Percentiles rank a stretch among this genome's conserved stretches.
Evolutionary conservation across 306 rosid genomes (phyloP).

Genomic region (Pterocarpus macrocarpus): DNA sequence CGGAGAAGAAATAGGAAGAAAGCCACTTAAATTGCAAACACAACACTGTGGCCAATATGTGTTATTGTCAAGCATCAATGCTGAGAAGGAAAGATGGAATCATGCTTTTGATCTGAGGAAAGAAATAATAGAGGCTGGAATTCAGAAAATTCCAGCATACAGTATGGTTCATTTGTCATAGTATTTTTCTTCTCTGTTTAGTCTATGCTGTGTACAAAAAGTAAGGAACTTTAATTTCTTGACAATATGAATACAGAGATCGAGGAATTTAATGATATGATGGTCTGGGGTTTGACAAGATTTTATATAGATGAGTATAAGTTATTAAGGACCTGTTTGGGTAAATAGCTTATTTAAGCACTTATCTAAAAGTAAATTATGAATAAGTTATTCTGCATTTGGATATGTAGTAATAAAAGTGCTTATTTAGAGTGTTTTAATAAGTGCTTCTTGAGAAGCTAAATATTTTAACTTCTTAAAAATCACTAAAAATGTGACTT

Average conservation of each 20-base stretch:
- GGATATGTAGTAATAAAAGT: no score
- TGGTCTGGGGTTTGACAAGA: not conserved
- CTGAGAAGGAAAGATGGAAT: slow-evolving; percentile 75
- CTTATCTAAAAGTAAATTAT: no score
- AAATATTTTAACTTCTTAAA: no score
- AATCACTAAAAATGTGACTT: no score
- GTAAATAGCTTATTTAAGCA: no score
- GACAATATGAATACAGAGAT: not conserved
- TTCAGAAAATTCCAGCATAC: slow-evolving; percentile 75
- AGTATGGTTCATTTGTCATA: slow-evolving; percentile 58
- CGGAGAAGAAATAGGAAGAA: slow-evolving; percentile 68
- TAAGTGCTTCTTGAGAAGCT: no score
- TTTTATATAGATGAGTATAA: not conserved
- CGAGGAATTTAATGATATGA: not conserved
- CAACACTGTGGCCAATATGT: slow-evolving; percentile 63
- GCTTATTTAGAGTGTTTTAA: no score
- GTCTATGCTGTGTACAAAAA: not conserved
- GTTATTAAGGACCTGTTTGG: not conserved
- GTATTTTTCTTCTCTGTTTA: slow-evolving; percentile 18
- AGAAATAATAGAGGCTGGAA: slow-evolving; percentile 64
- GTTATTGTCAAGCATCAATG: slow-evolving; percentile 72
- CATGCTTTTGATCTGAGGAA: slow-evolving; percentile 72
- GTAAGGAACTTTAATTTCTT: not conserved
- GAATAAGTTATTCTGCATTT: no score
- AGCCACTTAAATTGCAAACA: slow-evolving; percentile 61